Base-by-base conservation (phyloP, 2,329 filamentous ascomycete genomes). In the Cladophialophora bantiana region DNA sequence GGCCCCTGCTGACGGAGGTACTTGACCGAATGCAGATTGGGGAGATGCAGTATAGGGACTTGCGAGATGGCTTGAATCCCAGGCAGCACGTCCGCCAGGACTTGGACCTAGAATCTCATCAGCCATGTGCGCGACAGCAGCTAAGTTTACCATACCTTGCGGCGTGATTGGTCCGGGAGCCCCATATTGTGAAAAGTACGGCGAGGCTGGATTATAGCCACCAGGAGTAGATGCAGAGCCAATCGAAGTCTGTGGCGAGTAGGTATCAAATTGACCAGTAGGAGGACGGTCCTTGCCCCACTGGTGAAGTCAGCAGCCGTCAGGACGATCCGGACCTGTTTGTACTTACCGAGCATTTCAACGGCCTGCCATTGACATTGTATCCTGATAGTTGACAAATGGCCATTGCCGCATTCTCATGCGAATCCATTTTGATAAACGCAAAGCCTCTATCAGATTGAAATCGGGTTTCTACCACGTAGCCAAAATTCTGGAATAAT, bases 281-380 rank as follows among this genome's bases (percentile, higher is more conserved):
- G 95, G 93, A 61, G 94, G 93, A 82, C 97, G 96, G 81, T 99
- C 95, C 83, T 99, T 99, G 78, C 95, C 95, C 95, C 95, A 99
- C 94, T 98, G 77, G 45, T 73, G 72, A 69, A 58, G 68, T 75
- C 82, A 75, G 82, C 65, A 68, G 72, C 72, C 66, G 67, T 64
- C 67, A 67, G 62, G 70, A 58, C 58, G 20, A 58, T 13, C 65
- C 48, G 20, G 32, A 12, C 9, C 38, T 59, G 45, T 18, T 31
- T 15, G 59, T 68, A 90, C 94, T 83, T 90, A 98, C 94, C 80
- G 94, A 98, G 86, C 95, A 99, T 86, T 99, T 99, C 74, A 99
- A 82, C 61, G 95, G 95, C 72, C 95, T 90, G 60, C 95, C 95
- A 75, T 99, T 97, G 74, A 99, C 94, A 73, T 97, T 96, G 83